These are phyloP conservation scores for Phanerodontia chrysosporium DNA, from an alignment of 768 basidiomycete species.

Conservation along the genomic window DNA sequence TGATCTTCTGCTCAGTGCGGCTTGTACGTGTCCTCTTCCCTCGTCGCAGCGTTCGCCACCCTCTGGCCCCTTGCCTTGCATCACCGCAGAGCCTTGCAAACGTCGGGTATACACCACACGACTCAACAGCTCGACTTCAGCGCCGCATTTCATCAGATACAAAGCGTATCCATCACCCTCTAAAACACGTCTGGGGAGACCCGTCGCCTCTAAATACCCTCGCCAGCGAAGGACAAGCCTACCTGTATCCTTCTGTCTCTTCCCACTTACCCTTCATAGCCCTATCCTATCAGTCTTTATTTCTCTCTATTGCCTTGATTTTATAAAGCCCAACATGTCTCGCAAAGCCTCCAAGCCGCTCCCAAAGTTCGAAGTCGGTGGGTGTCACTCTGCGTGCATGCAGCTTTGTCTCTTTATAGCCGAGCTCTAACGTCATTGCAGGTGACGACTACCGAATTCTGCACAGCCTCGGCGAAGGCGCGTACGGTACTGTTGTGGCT, in stretches of 20 bases:
- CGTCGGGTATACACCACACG: not conserved
- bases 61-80: not conserved
- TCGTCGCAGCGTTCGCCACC: not conserved
- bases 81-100: not conserved
- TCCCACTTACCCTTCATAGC: not conserved
- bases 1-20: not conserved
- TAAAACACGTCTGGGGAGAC: not conserved
- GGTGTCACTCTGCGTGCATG: constrained; percentile 10
- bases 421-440: constrained; percentile 23
- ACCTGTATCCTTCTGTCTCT: not conserved
- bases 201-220: not conserved
- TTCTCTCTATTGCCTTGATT: not conserved
- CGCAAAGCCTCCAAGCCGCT: constrained; percentile 60
- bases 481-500: constrained; percentile 87
- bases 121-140: not conserved
- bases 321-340: constrained; percentile 36
- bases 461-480: constrained; percentile 77
- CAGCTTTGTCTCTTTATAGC: not conserved
- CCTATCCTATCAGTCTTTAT: not conserved
- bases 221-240: not conserved
- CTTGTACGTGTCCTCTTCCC: not conserved
- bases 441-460: constrained; percentile 73
- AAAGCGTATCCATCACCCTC: constrained; percentile 1
- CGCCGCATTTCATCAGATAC: not conserved
- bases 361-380: constrained; percentile 72